Evolutionary conservation across 345 rosid genomes (phyloP), one percentile per base, ranked within the genome.

Genomic region (Dovyalis caffra): DNA sequence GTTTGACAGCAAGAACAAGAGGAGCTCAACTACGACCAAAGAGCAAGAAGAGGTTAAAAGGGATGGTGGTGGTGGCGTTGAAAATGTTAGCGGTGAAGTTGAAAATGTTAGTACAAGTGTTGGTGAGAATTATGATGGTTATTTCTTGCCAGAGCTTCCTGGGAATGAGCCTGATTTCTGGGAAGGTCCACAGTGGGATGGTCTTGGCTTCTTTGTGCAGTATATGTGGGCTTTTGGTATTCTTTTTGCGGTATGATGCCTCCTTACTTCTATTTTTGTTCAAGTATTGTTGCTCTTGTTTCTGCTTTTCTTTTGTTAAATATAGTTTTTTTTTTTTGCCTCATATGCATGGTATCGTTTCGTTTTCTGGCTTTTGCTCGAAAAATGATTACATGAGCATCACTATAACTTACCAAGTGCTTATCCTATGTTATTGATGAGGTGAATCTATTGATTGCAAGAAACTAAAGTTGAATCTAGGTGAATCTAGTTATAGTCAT

Each of bases 181-280:
- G 86, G 99, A 95, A 84, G 99, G 98, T 20, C 71, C 83, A 4
- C 84, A 90, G 84, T 95, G 92, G 93, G 97, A 92, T 69, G 90
- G 79, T 69, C 47, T 92, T 33, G 97, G 97, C 15, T 94, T 94
- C 91, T 80, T 92, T 68, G 84, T 92, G 63, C 90, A 94, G 79
- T 94, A 92, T 75, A 47, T 92, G 68, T 95, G 97, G 97, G 99
- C 97, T 74, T 89, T 95, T 47, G 97, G 94, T 60, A 82, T 92
- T 73, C 79, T 87, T 65, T 95, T 95, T 73, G 90, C 91, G 91
- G 99, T 92, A 83, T 64, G 56, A 23, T 15, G 6, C 23, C 0
- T 49, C 25, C 47, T 47, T 47, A 7, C 43, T 6, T 60, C 68
- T 47, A 8, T 45, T 60, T 29, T 15, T 31, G 16, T 5, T 72